phyloP scores from a whole-genome alignment of 2,329 filamentous ascomycete genomes.

The Laburnicola sp. region DNA sequence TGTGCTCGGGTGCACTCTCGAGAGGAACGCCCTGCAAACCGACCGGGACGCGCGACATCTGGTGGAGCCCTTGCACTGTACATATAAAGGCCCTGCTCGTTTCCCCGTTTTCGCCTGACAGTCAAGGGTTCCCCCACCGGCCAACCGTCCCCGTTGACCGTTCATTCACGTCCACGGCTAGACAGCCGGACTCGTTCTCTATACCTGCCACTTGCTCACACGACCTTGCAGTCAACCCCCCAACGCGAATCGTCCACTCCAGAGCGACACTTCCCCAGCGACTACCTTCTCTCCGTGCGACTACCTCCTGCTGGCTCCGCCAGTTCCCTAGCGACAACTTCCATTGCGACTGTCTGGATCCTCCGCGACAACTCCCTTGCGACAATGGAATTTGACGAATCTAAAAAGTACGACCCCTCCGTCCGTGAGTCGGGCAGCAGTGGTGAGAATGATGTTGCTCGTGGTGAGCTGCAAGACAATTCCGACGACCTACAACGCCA shows the following conservation, averaged over 20 bases:
- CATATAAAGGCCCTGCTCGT: neutral
- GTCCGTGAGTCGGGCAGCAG: slow-evolving; percentile 27
- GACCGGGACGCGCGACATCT: too few species aligned
- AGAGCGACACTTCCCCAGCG: slow-evolving; percentile 15
- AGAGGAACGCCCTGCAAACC: too few species aligned
- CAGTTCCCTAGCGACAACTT: neutral
- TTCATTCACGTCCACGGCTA: slow-evolving; percentile 1
- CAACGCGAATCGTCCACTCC: slow-evolving; percentile 6
- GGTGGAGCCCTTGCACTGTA: neutral
- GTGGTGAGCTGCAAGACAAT: slow-evolving; percentile 38
- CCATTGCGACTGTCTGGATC: slow-evolving; percentile 5
- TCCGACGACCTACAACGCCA: slow-evolving; percentile 45
- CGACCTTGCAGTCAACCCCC: neutral
- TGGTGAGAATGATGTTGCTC: slow-evolving; percentile 29
- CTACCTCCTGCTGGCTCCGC: slow-evolving; percentile 9
- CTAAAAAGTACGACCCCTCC: slow-evolving; percentile 39
- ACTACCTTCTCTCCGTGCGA: slow-evolving; percentile 10
- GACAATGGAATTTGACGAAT: slow-evolving; percentile 32
- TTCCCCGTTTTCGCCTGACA: neutral
- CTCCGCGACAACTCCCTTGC: slow-evolving; percentile 23
- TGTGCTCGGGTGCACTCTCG: neutral
- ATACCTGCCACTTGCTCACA: neutral
- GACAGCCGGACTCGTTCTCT: neutral
- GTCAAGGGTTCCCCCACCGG: slow-evolving; percentile 1
- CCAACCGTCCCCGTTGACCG: neutral